These are phyloP conservation scores for Neoascochyta sp. DNA, from an alignment of 2,329 filamentous ascomycete species.

Conservation along the genomic window DNA sequence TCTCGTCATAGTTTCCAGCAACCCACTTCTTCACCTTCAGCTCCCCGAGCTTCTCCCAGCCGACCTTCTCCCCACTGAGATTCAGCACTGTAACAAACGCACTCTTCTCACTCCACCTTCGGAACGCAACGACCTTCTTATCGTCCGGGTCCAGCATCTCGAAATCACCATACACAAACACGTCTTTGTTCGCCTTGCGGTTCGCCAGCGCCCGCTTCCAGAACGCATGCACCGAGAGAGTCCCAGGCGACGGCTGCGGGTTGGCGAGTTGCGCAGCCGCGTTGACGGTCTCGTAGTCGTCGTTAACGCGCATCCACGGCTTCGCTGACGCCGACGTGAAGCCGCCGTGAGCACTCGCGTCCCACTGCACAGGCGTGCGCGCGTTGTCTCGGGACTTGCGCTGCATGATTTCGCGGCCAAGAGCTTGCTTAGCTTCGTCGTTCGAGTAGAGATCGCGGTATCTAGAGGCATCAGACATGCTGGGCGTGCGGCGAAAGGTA, in stretches of 20 bases:
- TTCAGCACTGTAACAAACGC: conserved; percentile 34
- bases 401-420: conserved; percentile 46
- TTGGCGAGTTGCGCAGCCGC: conserved; percentile 50
- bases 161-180: conserved; percentile 62
- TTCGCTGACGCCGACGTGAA: conserved; percentile 53
- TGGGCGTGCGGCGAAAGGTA: not conserved
- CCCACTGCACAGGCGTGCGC: conserved; percentile 67
- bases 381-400: conserved; percentile 64
- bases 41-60: conserved; percentile 26
- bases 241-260: conserved; percentile 25
- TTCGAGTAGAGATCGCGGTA: conserved; percentile 30
- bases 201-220: conserved; percentile 56
- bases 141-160: conserved; percentile 50
- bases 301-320: conserved; percentile 61
- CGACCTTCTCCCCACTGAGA: conserved; percentile 26
- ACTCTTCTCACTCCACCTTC: conserved; percentile 25
- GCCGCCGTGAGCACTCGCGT: conserved; percentile 52
- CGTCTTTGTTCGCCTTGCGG: conserved; percentile 55
- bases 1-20: conserved; percentile 37
- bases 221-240: conserved; percentile 55
- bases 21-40: conserved; percentile 35
- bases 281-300: conserved; percentile 55
- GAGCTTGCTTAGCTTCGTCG: conserved; percentile 22
- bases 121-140: conserved; percentile 30
- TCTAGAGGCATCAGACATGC: conserved; percentile 7